Conservation (phyloP, 495 filamentous ascomycete genomes). For the Penicillium coffeae region DNA sequence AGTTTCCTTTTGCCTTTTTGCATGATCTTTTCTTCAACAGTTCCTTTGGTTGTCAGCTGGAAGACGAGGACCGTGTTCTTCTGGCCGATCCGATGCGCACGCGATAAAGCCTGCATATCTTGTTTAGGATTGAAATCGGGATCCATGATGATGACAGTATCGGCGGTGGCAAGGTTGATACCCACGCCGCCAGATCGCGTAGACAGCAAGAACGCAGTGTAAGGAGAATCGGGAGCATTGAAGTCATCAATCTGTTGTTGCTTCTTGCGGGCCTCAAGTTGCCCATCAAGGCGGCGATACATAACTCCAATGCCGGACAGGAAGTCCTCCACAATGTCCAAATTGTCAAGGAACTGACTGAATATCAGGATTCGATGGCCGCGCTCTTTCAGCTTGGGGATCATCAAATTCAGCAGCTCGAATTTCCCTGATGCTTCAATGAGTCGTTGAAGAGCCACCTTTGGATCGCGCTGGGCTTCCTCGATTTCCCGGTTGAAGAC, state of each 20-base stretch:
- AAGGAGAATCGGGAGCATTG: conserved; percentile 75
- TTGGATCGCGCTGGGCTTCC: conserved; percentile 56
- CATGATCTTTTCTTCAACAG: conserved; percentile 92
- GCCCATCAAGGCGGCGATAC: conserved; percentile 84
- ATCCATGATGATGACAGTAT: conserved; percentile 97
- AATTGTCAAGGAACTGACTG: conserved; percentile 87
- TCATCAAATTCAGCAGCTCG: conserved; percentile 77
- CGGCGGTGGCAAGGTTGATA: conserved; percentile 95
- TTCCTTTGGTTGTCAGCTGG: conserved; percentile 84
- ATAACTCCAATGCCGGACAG: conserved; percentile 63
- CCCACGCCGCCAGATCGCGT: conserved; percentile 94
- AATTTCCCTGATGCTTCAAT: conserved; percentile 92
- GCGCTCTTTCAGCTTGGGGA: conserved; percentile 83
- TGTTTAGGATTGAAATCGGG: conserved; percentile 99
- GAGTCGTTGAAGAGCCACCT: conserved; percentile 66
- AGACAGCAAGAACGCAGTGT: conserved; percentile 88
- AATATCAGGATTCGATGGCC: conserved; percentile 94
- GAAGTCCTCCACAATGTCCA: conserved; percentile 91
- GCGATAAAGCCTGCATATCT: conserved; percentile 90
- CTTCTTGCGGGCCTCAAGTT: conserved; percentile 72
- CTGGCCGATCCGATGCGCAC: conserved; percentile 94
- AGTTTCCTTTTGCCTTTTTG: conserved; percentile 96
- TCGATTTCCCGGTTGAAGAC: conserved; percentile 87
- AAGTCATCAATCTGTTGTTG: conserved; percentile 91
- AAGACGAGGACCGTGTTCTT: conserved; percentile 94